Conservation (phyloP, 768 basidiomycete species). For the Pleurotus sapidus region DNA sequence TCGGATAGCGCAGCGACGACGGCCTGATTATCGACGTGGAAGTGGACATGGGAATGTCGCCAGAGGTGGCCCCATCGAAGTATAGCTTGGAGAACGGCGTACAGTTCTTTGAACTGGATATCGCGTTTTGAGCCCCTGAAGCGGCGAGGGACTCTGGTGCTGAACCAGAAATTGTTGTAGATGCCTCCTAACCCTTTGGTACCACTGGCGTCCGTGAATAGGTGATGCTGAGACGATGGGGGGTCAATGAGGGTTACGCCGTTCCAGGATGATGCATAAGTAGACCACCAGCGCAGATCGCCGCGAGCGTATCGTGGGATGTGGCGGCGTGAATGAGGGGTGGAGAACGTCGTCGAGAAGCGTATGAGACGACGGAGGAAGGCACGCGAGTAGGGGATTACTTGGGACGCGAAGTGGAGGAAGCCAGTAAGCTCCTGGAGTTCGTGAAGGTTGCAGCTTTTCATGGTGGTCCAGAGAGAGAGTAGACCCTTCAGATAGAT, state of each 20-base stretch:
- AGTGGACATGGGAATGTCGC: conserved; percentile 21
- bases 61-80: conserved; percentile 24
- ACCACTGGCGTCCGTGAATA: conserved; percentile 32
- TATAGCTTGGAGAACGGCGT: conserved; percentile 26
- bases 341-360: conserved; percentile 23
- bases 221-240: conserved; percentile 7
- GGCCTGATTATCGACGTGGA: conserved; percentile 23
- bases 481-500: conserved; percentile 19
- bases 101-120: conserved; percentile 32
- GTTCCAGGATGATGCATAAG: conserved; percentile 24
- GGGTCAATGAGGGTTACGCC: conserved; percentile 19
- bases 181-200: conserved; percentile 25
- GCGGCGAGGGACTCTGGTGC: conserved; percentile 17
- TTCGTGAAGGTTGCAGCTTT: conserved; percentile 5
- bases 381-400: conserved; percentile 10
- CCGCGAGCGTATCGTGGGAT: conserved; percentile 17
- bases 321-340: conserved; percentile 14
- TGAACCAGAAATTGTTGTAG: conserved; percentile 21
- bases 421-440: conserved; percentile 14
- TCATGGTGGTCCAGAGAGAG: conserved; percentile 11
- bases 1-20: not conserved
- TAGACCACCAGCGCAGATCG: conserved; percentile 31
- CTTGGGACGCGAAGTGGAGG: conserved; percentile 14
- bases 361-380: conserved; percentile 17
- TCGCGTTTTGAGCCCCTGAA: conserved; percentile 13